Evolutionary conservation across 495 filamentous ascomycete species (phyloP), one percentile per base, ranked within the genome.

Genomic region (Staphylotrichum longicolle): DNA sequence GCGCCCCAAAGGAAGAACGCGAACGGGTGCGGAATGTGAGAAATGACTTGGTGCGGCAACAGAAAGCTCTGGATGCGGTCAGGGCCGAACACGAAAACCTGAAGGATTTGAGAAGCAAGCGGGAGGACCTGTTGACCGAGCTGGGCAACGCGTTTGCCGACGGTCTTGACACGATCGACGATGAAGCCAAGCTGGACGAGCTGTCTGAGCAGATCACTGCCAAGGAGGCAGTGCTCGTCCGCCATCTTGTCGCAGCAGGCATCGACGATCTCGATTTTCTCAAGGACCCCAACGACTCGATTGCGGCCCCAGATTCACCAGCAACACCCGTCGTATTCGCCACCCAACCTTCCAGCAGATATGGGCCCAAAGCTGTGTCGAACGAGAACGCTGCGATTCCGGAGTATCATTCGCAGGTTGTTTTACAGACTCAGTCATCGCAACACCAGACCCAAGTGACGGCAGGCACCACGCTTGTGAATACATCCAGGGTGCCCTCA

Each of bases 391-490:
- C 67, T 11, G 52, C 61, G 32, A 63, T 75, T 33, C 71, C 70
- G 3, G 68, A 74, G 57, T 72, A 71, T 59, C 71, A 70, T 55
- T 75, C 75, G 15, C 78, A 83, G 62, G 69, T 82, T 12, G 76
- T 81, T 34, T 67, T 77, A 15, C 80, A 83, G 54, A 82, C 80
- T 0, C 80, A 83, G 58, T 54, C 75, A 12, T 68, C 73, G 3
- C 66, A 61, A 7, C 12, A 34, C 49, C 45, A 12, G n/a, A n/a
- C 32, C n/a, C 30, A 46, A n/a, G 37, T 5, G 7, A 50, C 56
- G 7, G 10, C 27, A n/a, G 12, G 11, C 32, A 54, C 47, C 32
- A 57, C 47, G 11, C 40, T 49, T 5, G 35, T 54, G 11, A 37
- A 20, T 37, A 61, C 14, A 4, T n/a, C 10, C 33, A 55, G 9